Base-by-base conservation (phyloP, 139 green algal genomes). In the Tetradesmus lagerheimii region DNA sequence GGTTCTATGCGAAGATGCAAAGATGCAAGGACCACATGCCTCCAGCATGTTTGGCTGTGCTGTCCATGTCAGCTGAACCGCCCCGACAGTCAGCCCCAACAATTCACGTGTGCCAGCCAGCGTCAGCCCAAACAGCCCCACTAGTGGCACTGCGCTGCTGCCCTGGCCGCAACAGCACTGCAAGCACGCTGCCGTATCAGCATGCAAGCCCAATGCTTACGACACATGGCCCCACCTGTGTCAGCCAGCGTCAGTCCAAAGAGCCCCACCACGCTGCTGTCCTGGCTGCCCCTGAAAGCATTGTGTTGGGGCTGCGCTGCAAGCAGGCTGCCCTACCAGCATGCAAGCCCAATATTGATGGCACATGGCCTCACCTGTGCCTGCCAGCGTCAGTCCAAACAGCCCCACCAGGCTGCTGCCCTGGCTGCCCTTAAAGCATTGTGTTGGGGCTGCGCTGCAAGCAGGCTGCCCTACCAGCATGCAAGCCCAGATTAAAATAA, bases 371-470 rank as follows among this genome's bases (percentile, higher is more conserved):
- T 12, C 45, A 18, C 45, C 45, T 18, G 93, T 95, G 47, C 35
- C 29, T 39, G 93, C 93, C n/a, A 92, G 20, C 2, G 92, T 94
- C 23, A 93, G 45, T 39, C 86, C 92, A 34, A 95, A 92, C 27
- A 92, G 62, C 0, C 93, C 93, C 57, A 94, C 80, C 39, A 95
- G 89, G 4, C 84, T 80, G 5, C 90, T 95, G 81, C 92, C 93
- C 86, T 95, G 93, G n/a, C 45, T 57, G 45, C 14, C 45, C 45
- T 57, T 9, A 9, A 57, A 57, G 45, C 45, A 57, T 57, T 12
- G 11, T 18, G 14, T 57, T 57, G 11, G 45, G 45, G 50, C 14
- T 25, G 14, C 18, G 12, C 50, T 64, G 50, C 50, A 64, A 27
- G 50, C 50, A 64, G 3, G 50, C 50, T 64, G 50, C 14, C 50